phyloP scores from a whole-genome alignment of 495 filamentous ascomycete genomes.

The Xylaria bambusicola region DNA sequence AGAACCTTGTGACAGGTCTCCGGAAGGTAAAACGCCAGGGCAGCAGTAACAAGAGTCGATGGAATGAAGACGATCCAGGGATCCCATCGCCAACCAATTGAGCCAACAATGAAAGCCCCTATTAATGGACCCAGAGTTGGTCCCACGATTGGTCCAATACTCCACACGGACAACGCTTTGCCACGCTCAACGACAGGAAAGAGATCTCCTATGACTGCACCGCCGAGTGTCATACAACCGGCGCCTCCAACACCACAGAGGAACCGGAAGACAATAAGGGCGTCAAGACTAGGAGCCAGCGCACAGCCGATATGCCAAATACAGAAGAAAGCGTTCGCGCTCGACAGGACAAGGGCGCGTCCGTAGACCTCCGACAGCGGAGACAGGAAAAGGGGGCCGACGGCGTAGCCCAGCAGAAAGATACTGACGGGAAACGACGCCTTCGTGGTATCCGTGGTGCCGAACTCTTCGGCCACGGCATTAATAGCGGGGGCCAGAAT shows the following conservation, averaged over 20 bases:
- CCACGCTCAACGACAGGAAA: slow-evolving; percentile 58
- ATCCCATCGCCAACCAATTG: slow-evolving; percentile 62
- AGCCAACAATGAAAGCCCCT: slow-evolving; percentile 54
- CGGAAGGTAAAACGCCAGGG: slow-evolving; percentile 50
- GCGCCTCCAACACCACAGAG: slow-evolving; percentile 63
- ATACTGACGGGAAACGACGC: slow-evolving; percentile 42
- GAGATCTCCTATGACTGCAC: slow-evolving; percentile 59
- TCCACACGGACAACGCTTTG: slow-evolving; percentile 57
- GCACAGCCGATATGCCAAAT: slow-evolving; percentile 72
- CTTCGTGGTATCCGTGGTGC: slow-evolving; percentile 38
- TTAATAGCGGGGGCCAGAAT: slow-evolving; percentile 64
- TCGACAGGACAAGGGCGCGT: slow-evolving; percentile 60
- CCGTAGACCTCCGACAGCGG: slow-evolving; percentile 79
- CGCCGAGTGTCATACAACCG: slow-evolving; percentile 53
- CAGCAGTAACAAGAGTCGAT: slow-evolving; percentile 39
- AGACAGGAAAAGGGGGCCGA: slow-evolving; percentile 49
- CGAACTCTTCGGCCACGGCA: slow-evolving; percentile 55
- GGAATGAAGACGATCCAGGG: slow-evolving; percentile 60
- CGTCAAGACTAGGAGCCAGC: slow-evolving; percentile 57
- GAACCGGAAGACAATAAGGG: slow-evolving; percentile 66
- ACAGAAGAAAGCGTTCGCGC: slow-evolving; percentile 67
- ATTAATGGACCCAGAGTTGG: slow-evolving; percentile 49
- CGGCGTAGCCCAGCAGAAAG: slow-evolving; percentile 46
- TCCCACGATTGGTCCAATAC: slow-evolving; percentile 44
- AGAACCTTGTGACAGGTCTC: slow-evolving; percentile 59